Percentiles rank a stretch among this genome's conserved stretches.
Conservation (phyloP, 163 green algal species). For the Volvox carteri region DNA sequence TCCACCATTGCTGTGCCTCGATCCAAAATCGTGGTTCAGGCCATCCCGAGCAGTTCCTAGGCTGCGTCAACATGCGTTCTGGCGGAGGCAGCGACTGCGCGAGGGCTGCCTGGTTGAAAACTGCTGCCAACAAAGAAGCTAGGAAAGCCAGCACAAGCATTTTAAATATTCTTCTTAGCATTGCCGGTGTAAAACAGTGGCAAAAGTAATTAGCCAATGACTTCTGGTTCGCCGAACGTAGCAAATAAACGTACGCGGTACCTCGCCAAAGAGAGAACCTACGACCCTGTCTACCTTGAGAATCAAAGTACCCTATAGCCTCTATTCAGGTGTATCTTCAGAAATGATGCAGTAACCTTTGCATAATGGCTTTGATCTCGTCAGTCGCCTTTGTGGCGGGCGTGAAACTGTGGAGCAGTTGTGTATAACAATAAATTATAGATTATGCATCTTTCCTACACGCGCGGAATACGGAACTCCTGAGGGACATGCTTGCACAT, state of each 20-base stretch:
- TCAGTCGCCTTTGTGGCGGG: neutral
- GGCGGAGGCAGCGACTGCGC: neutral
- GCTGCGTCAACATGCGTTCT: constrained; percentile 29
- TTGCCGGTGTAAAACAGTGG: no score
- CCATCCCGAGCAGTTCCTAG: constrained; percentile 38
- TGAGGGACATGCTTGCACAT: no score
- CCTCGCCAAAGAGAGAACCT: no score
- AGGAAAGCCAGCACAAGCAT: neutral
- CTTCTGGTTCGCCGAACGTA: no score
- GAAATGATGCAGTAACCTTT: neutral
- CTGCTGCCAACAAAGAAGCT: neutral
- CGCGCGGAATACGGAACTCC: no score
- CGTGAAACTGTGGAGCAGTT: constrained; percentile 2
- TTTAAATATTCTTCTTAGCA: neutral
- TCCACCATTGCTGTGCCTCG: constrained; percentile 48
- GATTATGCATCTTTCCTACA: no score
- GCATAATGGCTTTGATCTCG: neutral
- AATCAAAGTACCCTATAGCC: no score
- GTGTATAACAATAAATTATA: neutral
- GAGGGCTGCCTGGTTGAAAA: neutral
- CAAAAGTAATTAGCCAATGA: no score
- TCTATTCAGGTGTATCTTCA: no score
- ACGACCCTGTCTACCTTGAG: no score
- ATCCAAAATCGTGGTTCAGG: constrained; percentile 46
- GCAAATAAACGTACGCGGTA: no score